phyloP scores from a whole-genome alignment of 208 protist genomes.

The Acanthamoeba culbertsoni region DNA sequence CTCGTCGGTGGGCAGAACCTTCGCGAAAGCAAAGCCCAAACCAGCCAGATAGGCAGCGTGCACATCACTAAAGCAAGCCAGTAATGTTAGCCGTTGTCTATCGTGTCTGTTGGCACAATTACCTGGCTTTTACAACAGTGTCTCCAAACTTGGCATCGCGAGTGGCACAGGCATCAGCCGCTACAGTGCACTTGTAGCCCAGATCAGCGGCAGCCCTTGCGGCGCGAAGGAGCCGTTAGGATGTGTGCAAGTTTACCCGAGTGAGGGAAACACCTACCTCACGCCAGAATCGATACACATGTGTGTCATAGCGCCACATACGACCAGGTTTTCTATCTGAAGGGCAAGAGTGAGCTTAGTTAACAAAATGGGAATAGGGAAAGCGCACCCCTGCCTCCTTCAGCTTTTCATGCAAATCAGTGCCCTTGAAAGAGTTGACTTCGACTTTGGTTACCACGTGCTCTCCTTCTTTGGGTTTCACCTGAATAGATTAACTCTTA shows the following conservation, averaged over 20 bases:
- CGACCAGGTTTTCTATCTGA: conserved; percentile 50
- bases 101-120: no score
- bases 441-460: conserved; percentile 19
- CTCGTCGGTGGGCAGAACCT: conserved; percentile 53
- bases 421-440: conserved; percentile 57
- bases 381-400: conserved; percentile 33
- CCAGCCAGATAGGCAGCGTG: conserved; percentile 48
- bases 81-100: no score
- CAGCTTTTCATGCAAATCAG: conserved; percentile 10
- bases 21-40: conserved; percentile 31
- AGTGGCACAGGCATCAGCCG: conserved; percentile 50
- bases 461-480: conserved; percentile 38
- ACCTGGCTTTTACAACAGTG: conserved; percentile 5
- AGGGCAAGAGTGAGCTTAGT: no score
- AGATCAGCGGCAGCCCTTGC: conserved; percentile 5
- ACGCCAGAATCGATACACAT: conserved; percentile 57
- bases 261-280: not conserved
- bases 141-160: conserved; percentile 41
- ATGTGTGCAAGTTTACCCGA: no score
- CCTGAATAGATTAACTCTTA: not conserved
- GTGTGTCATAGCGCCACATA: conserved; percentile 62
- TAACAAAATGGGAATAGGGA: not conserved
- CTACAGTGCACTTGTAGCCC: conserved; percentile 27
- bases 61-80: conserved; percentile 59
- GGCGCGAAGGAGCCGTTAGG: not conserved